Percentiles rank a stretch among this genome's conserved stretches.
Evolutionary conservation across 768 basidiomycete genomes (phyloP).

Genomic region (Clitopilus passeckerianus): DNA sequence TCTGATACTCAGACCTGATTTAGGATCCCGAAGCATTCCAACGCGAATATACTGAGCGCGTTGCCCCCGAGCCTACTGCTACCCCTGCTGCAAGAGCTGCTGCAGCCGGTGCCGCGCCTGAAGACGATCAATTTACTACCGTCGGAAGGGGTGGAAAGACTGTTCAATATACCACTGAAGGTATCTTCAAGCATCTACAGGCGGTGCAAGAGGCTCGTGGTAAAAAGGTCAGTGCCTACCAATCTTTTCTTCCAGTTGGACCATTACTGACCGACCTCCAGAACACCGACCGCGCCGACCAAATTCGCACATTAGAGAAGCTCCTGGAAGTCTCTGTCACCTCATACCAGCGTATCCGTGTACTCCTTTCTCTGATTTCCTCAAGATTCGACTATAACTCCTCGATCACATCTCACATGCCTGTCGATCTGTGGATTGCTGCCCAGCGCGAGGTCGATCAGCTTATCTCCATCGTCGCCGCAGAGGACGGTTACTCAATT

Average conservation of each 20-base stretch:
- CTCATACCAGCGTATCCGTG: constrained; percentile 89
- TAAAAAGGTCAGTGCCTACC: constrained; percentile 68
- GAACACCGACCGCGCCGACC: constrained; percentile 96
- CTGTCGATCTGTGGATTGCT: constrained; percentile 83
- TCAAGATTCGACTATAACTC: constrained; percentile 97
- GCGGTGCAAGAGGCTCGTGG: constrained; percentile 92
- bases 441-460: constrained; percentile 88
- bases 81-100: constrained; percentile 31
- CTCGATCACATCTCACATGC: constrained; percentile 82
- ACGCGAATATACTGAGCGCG: constrained; percentile 57
- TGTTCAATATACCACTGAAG: constrained; percentile 76
- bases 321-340: constrained; percentile 83
- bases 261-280: constrained; percentile 22
- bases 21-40: constrained; percentile 91
- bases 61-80: constrained; percentile 37
- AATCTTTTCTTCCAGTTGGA: not conserved
- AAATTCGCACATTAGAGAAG: constrained; percentile 87
- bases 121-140: constrained; percentile 74
- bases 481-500: constrained; percentile 72
- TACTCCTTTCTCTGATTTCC: constrained; percentile 89
- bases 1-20: not conserved
- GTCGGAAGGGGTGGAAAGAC: constrained; percentile 88
- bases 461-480: constrained; percentile 73
- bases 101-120: constrained; percentile 34
- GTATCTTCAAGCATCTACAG: constrained; percentile 90